Evolutionary conservation across 78 protist genomes (phyloP), one percentile per base, ranked within the genome.

Genomic region (Dictyostelium capitatum): DNA sequence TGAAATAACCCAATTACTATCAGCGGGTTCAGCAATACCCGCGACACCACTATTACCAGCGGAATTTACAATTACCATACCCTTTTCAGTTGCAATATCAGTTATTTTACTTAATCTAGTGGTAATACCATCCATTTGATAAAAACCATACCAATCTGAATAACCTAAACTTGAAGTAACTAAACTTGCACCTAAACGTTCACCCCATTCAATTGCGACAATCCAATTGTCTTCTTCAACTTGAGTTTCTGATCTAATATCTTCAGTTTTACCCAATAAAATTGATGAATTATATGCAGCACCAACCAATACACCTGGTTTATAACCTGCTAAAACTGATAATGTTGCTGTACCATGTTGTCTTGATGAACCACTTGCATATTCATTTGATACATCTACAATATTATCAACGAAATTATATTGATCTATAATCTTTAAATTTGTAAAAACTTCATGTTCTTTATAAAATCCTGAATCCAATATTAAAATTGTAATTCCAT

Each of bases 161-260:
- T 91, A 91, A 30, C 95, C 95, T 25, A 91, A 37, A 32, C 91
- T 82, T 28, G 82, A 69, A 1, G 85, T 23, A 3, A 75, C 53
- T 41, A 91, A 30, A 46, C 32, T 74, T 30, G 69, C 95, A 12
- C 95, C 95, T 37, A 72, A 12, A 6, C 25, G 23, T 7, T 70
- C 84, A 11, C 90, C 95, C 95, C 95, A 91, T 72, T 73, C 90
- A 37, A 91, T 51, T 11, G 95, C 95, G 2, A 79, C 43, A 9
- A 81, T 75, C 72, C 83, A 82, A 46, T 73, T 57, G 19, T 91
- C 95, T 2, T 91, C 95, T 69, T 91, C 95, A 50, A 54, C 30
- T n/a, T 73, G 90, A 6, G 50, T 20, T 28, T 91, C 95, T 9
- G 17, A 15, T 57, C 50, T n/a, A 70, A 91, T 84, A 32, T 77